Conservation (phyloP, 129 eudicot genomes). For the Arctium lappa region DNA sequence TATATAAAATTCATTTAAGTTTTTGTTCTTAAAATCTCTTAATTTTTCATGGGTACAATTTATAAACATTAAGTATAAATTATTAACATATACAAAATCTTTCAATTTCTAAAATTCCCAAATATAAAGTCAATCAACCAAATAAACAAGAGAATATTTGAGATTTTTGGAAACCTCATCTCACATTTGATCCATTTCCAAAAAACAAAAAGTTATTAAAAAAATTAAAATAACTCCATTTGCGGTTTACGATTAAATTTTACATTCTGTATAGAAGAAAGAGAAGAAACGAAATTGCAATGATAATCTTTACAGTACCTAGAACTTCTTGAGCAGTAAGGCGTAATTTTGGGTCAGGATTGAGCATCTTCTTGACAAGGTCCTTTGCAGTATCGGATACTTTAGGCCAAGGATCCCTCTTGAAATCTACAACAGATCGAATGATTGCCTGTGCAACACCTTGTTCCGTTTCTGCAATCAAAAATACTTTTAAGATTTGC, state of each 20-base stretch:
- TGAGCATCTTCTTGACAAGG: conserved; percentile 77
- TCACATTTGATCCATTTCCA: not conserved
- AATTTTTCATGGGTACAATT: not conserved
- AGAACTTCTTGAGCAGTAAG: conserved; percentile 82
- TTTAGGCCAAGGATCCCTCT: conserved; percentile 86
- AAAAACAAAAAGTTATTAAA: not conserved
- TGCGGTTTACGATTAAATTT: not conserved
- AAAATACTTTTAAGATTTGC: not conserved
- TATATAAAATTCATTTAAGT: not conserved
- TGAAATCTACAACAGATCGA: conserved; percentile 68
- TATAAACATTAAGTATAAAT: not conserved
- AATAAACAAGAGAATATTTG: not conserved
- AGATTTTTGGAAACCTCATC: not conserved
- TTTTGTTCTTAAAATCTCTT: not conserved
- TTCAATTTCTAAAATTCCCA: not conserved
- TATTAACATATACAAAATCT: not conserved
- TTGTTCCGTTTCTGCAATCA: conserved; percentile 69
- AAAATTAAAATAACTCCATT: not conserved
- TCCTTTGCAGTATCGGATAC: conserved; percentile 81
- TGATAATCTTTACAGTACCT: conserved; percentile 28
- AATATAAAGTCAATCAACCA: not conserved
- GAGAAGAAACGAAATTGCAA: not conserved
- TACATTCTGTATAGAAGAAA: not conserved
- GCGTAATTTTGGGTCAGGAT: conserved; percentile 69
- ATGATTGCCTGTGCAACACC: conserved; percentile 89